Evolutionary conservation across 2,329 filamentous ascomycete species (phyloP).

Genomic region (Colletotrichum incanum): DNA sequence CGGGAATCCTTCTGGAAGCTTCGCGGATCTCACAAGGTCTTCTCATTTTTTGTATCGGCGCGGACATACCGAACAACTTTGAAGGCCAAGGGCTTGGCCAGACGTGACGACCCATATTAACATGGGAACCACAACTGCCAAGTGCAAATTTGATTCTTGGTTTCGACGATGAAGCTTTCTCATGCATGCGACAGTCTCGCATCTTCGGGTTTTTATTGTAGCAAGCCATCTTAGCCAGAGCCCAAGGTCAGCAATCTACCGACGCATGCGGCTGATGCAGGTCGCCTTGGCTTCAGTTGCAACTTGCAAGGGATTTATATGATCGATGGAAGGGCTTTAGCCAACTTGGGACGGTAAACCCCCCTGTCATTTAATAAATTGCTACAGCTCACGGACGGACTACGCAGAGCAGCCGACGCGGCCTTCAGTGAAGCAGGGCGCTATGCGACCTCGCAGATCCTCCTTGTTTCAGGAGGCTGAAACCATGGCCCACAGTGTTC

Average conservation of each 20-base stretch:
- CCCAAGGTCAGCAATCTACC: background rate
- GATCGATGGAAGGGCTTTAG: background rate
- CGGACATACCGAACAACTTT: background rate
- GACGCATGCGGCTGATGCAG: background rate
- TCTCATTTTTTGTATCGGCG: background rate
- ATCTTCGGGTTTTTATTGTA: background rate
- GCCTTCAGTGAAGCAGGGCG: background rate
- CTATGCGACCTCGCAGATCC: slow-evolving; percentile 28
- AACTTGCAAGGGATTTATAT: background rate
- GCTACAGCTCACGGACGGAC: background rate
- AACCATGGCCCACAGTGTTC: slow-evolving; percentile 31
- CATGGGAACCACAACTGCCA: background rate
- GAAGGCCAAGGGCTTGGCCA: slow-evolving; percentile 15
- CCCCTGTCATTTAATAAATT: slow-evolving; percentile 1
- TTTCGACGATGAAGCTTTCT: background rate
- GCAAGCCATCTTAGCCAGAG: background rate
- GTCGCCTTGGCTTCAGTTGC: background rate
- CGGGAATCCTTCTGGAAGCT: background rate
- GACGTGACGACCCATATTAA: slow-evolving; percentile 6
- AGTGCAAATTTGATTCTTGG: background rate
- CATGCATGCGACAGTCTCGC: background rate
- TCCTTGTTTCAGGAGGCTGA: slow-evolving; percentile 43
- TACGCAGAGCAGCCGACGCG: slow-evolving; percentile 19
- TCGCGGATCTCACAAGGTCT: too few species aligned
- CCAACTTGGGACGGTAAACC: background rate